Base-by-base conservation (phyloP, 257 asterid species). In the Fraxinus anomala region DNA sequence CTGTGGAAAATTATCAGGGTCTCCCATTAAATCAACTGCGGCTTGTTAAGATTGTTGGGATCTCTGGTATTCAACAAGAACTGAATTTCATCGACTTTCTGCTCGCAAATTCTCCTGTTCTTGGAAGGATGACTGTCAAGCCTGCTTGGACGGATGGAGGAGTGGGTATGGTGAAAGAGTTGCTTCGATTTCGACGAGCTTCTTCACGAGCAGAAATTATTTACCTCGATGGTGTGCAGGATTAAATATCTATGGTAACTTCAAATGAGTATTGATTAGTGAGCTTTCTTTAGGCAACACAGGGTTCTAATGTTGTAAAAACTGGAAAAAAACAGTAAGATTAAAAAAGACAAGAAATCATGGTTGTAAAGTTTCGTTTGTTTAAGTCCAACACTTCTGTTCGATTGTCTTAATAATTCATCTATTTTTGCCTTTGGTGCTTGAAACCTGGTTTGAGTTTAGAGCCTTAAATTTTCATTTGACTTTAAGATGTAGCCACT, bases 141-240 rank as follows among this genome's bases (percentile, higher is more conserved):
- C 98, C 99, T 1, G 85, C 85, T 19, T 70, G 92, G n/a, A 34
- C 36, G 33, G 97, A 89, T 3, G 87, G 88, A 44, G 93, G 92
- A 23, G 89, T 96, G 98, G 98, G 91, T 44, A 36, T 89, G 77
- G 83, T 82, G 77, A 94, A 85, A 91, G 92, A 93, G 86, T 78
- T 94, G 80, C 96, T 94, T 68, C 92, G 96, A 40, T 88, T 91
- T 81, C 76, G 96, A 75, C 89, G 99, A 61, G 95, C 99, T 72
- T 94, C 99, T 5, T 77, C 84, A 47, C 79, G 79, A 73, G 97
- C 99, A 1, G 96, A 93, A 74, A 88, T 94, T 24, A 44, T 91
- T 40, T 91, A 82, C 75, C 73, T 85, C 26, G 98, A 93, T 40
- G 30, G 30, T 59, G 68, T 23, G 28, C 68, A 59, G 12, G 68